Evolutionary conservation across 345 rosid genomes (phyloP).

Genomic region (Rhodamnia argentea): DNA sequence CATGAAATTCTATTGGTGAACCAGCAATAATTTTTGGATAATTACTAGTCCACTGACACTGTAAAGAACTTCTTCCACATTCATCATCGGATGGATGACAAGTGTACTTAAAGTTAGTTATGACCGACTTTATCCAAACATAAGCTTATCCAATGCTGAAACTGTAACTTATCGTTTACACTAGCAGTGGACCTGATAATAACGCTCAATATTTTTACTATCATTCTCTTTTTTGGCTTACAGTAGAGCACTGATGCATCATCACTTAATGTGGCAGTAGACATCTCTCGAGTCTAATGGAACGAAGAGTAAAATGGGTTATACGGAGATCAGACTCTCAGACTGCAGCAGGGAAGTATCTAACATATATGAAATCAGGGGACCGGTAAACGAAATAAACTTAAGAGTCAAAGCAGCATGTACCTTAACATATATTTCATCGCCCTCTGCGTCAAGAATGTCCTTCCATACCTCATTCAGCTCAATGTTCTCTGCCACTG

Average conservation of each 20-base stretch:
- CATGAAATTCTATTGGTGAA: neutral
- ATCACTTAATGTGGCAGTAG: neutral
- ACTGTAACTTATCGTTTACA: neutral
- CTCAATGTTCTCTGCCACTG: conserved; percentile 81
- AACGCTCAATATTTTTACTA: neutral
- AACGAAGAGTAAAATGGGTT: neutral
- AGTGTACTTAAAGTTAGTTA: neutral
- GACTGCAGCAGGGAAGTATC: neutral
- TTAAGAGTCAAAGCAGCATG: neutral
- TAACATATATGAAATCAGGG: neutral
- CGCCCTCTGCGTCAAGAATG: conserved; percentile 86
- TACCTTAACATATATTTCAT: conserved; percentile 93
- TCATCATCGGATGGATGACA: neutral
- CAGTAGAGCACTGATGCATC: neutral
- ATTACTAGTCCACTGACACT: neutral
- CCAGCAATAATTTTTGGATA: neutral
- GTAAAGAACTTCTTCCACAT: neutral
- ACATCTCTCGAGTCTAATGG: neutral
- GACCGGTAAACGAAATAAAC: neutral
- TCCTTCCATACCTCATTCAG: conserved; percentile 94
- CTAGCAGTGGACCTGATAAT: neutral
- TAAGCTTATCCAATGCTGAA: neutral
- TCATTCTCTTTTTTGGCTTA: neutral
- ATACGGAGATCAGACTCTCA: neutral
- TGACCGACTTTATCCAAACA: neutral